Conservation (phyloP, 306 rosid species). For the Calophaca sinica region DNA sequence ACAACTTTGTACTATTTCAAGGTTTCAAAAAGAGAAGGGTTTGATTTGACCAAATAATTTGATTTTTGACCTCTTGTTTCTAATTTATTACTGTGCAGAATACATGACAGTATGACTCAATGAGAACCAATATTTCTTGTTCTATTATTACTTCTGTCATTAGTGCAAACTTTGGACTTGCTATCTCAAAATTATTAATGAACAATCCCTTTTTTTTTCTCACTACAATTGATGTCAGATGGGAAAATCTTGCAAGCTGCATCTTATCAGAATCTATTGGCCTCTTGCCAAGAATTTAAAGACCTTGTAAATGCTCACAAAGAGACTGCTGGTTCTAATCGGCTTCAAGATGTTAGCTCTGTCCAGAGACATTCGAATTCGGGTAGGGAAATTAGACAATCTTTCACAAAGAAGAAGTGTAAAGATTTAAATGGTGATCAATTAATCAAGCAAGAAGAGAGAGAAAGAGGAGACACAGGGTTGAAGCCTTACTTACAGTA, state of each 20-base stretch:
- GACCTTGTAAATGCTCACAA: slow-evolving; percentile 66
- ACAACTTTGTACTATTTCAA: no score
- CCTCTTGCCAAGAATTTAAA: slow-evolving; percentile 55
- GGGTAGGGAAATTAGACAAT: slow-evolving; percentile 30
- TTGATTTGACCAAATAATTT: no score
- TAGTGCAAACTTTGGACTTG: no score
- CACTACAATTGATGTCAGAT: slow-evolving; percentile 56
- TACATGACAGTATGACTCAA: no score
- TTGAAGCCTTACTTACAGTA: slow-evolving; percentile 61
- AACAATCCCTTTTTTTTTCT: neutral
- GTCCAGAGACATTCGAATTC: slow-evolving; percentile 21
- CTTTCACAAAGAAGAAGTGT: neutral
- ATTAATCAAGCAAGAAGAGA: slow-evolving; percentile 13
- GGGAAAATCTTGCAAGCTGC: slow-evolving; percentile 53
- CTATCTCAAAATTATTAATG: no score
- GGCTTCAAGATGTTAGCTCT: slow-evolving; percentile 3
- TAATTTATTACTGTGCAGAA: no score
- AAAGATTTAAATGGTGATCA: slow-evolving; percentile 39
- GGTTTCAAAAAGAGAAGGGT: no score
- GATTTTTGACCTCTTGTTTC: no score
- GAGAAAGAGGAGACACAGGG: slow-evolving; percentile 59
- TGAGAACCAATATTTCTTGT: no score
- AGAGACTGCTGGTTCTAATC: slow-evolving; percentile 49
- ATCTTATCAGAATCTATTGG: slow-evolving; percentile 51
- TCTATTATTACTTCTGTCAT: no score